Percentiles rank a stretch among this genome's conserved stretches.
These are phyloP conservation scores for Salvia sclarea DNA, from an alignment of 305 asterid species.

Conservation along the genomic window DNA sequence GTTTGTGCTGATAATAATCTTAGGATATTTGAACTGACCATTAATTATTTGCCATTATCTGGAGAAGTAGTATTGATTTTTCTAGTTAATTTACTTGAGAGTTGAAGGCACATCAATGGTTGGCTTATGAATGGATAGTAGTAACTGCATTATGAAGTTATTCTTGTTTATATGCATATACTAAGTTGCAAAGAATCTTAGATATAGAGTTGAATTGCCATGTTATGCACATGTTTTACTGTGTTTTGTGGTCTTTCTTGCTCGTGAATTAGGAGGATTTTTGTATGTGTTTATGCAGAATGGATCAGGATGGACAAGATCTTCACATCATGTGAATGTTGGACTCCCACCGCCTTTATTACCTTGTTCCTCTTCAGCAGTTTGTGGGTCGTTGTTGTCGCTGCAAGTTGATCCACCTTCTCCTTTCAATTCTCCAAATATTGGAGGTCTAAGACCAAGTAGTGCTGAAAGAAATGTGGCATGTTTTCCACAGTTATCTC, in stretches of 20 bases:
- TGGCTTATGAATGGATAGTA: neutral
- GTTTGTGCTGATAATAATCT: neutral
- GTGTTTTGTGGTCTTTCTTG: neutral
- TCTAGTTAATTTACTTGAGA: neutral
- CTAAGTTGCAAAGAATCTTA: neutral
- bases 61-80: neutral
- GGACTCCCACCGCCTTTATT: constrained; percentile 29
- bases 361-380: constrained; percentile 29
- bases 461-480: constrained; percentile 30
- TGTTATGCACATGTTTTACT: neutral
- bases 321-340: constrained; percentile 30
- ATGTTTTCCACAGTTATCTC: constrained; percentile 31
- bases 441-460: constrained; percentile 27
- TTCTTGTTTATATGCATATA: neutral
- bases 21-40: neutral
- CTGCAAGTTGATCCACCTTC: constrained; percentile 32
- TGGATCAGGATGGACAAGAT: constrained; percentile 24
- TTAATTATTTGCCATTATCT: neutral
- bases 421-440: constrained; percentile 21
- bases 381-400: constrained; percentile 30
- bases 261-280: neutral
- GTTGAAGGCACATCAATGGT: neutral
- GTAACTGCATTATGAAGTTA: neutral
- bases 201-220: neutral
- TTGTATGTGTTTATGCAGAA: constrained; percentile 31